phyloP scores from a whole-genome alignment of 768 basidiomycete genomes.

The Hygrocybe punicea region DNA sequence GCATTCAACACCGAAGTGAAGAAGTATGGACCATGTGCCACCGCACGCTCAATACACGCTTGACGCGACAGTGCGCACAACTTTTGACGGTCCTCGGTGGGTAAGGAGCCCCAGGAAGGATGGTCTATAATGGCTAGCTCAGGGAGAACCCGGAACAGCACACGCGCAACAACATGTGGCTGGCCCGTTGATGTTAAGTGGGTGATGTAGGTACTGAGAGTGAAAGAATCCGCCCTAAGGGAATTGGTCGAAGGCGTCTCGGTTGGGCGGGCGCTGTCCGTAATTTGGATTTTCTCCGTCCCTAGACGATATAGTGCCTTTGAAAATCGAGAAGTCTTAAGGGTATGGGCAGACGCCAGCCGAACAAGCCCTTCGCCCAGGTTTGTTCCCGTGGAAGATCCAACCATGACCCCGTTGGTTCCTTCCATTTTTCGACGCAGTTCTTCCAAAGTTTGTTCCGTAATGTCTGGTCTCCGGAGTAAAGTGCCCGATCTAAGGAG shows the following conservation, averaged over 20 bases:
- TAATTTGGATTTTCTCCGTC: not conserved
- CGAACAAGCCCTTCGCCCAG: not conserved
- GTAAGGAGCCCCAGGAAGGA: conserved; percentile 33
- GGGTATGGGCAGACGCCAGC: not conserved
- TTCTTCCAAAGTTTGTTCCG: conserved; percentile 35
- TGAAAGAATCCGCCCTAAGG: conserved; percentile 40
- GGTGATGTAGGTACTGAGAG: conserved; percentile 51
- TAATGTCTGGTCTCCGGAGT: conserved; percentile 44
- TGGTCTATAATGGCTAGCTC: conserved; percentile 43
- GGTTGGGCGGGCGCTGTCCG: too few species aligned
- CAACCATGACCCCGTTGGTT: too few species aligned
- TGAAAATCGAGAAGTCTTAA: not conserved
- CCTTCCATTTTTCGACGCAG: conserved; percentile 4
- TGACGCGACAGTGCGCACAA: conserved; percentile 14
- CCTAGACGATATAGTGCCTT: not conserved
- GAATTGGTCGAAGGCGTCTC: conserved; percentile 2
- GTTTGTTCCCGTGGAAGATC: too few species aligned
- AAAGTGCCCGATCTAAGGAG: conserved; percentile 55
- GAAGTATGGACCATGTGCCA: conserved; percentile 55
- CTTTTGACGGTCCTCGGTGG: not conserved
- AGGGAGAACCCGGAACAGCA: conserved; percentile 58
- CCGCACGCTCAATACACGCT: conserved; percentile 40
- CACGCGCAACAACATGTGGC: conserved; percentile 40
- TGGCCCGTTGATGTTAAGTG: conserved; percentile 51
- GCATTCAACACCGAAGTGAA: conserved; percentile 60